Conservation (phyloP, 1,139 yeast genomes). For the Meyerozyma guilliermondii region DNA sequence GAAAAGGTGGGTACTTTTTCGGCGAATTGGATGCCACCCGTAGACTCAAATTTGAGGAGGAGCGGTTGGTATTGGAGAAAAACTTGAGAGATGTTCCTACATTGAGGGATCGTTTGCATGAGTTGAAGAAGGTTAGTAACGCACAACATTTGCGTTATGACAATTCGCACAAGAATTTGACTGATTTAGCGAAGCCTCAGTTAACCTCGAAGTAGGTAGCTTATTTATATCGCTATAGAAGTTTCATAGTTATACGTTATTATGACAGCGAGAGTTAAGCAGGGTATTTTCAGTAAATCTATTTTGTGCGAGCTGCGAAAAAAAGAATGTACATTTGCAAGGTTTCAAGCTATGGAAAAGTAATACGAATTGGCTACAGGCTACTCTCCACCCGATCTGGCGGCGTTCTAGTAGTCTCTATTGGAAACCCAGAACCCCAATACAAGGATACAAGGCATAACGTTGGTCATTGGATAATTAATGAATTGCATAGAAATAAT, state of each 20-base stretch:
- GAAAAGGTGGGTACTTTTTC: conserved; percentile 72
- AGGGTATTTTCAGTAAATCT: no score
- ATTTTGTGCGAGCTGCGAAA: not conserved
- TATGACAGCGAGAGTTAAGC: no score
- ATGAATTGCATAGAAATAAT: conserved; percentile 19
- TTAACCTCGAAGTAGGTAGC: not conserved
- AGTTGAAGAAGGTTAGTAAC: conserved; percentile 48
- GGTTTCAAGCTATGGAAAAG: not conserved
- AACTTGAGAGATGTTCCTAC: conserved; percentile 62
- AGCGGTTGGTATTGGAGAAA: conserved; percentile 60
- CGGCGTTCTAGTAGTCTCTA: conserved; percentile 25
- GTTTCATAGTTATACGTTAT: not conserved
- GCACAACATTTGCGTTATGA: conserved; percentile 29
- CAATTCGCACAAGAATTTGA: conserved; percentile 10
- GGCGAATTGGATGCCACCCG: conserved; percentile 65
- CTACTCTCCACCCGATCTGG: not conserved
- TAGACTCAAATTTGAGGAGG: conserved; percentile 67
- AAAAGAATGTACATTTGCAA: not conserved
- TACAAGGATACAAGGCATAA: conserved; percentile 68
- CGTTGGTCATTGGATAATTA: conserved; percentile 60
- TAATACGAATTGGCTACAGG: not conserved
- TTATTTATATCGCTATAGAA: not conserved
- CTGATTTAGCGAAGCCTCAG: conserved; percentile 4
- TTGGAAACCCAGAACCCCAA: conserved; percentile 74
- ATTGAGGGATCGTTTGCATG: conserved; percentile 58